Evolutionary conservation across 2,329 filamentous ascomycete species (phyloP), one percentile per base, ranked within the genome.

Genomic region (Aspergillus bombycis): DNA sequence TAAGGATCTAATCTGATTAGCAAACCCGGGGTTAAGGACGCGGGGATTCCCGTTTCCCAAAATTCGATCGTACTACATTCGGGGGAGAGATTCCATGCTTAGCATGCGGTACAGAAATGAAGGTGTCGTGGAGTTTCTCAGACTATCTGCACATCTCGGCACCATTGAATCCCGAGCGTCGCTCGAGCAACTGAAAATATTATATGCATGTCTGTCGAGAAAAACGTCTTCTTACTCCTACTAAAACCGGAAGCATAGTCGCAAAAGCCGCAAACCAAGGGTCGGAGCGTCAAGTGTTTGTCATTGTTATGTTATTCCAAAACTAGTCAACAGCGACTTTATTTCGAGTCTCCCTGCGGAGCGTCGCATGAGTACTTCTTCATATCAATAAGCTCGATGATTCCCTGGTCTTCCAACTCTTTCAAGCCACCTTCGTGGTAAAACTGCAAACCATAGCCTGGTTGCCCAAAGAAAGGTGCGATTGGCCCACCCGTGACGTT

Each of bases 401-500:
- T 14, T 16, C n/a, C 23, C n/a, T 28, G 16, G 16, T 41, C 34
- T 19, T 54, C 52, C 11, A 55, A 21, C 8, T 38, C 32, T 5
- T 38, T 11, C 52, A 55, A 26, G 10, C 52, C 52, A 19, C 11
- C 32, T 11, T 38, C 52, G 36, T 55, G 21, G 9, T 55, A 55
- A 19, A 55, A 55, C 23, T 55, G 52, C 32, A 55, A 16, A 2
- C 52, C 52, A 38, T 36, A 55, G 19, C 83, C 83, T 0, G 81
- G 81, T 73, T 85, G 82, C 10, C 81, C 81, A 62, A 84, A 85
- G 81, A 80, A 84, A 10, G 80, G 76, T 2, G 80, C 78, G 64
- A 85, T 82, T 0, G 82, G 82, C 0, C 83, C 84, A 10, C 79
- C 71, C 0, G 76, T 61, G 0, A 83, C 81, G 3, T 70, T 68